Evolutionary conservation across 495 filamentous ascomycete species (phyloP), one percentile per base, ranked within the genome.

Genomic region (Monascus purpureus): DNA sequence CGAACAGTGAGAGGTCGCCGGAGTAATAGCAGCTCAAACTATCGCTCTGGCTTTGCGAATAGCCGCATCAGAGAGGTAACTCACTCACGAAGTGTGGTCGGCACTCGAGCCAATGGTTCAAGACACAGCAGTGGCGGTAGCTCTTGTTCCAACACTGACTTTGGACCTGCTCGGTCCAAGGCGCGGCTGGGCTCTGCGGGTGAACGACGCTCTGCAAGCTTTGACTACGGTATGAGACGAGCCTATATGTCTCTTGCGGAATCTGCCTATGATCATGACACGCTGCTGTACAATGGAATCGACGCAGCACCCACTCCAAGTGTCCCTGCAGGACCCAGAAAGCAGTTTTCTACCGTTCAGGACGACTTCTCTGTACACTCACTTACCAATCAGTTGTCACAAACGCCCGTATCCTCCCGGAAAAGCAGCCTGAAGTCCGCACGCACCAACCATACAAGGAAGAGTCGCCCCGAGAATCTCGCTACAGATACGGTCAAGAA

Each of bases 251-350:
- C 49, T 2, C 57, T 55, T 27, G 17, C 47, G 4, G 47, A 53
- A 6, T 12, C 40, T 8, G 20, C 31, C 20, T 15, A 33, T 2
- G 45, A 42, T 6, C 43, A 55, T 33, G 52, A 53, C 24, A 33
- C 46, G n/a, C 31, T 45, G 9, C 18, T 46, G 7, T 68, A 70
- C 33, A 52, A 75, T 41, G 65, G 73, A 34, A 71, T 77, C 50
- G 84, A 93, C 44, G 82, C 87, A 36, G 90, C 90, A 17, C 88
- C 87, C 8, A 86, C 78, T 13, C 90, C 90, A 14, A 90, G 75
- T 25, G 61, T 97, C 29, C 86, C 85, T 13, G 78, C 65, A 26
- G 88, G 87, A 8, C 85, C 87, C 31, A 69, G 82, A 15, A 59
- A 58, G 31, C 33, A 45, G 13, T 39, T 43, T 9, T 8, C 31